Base-by-base conservation (phyloP, 129 eudicot genomes). In the Lactuca saligna region DNA sequence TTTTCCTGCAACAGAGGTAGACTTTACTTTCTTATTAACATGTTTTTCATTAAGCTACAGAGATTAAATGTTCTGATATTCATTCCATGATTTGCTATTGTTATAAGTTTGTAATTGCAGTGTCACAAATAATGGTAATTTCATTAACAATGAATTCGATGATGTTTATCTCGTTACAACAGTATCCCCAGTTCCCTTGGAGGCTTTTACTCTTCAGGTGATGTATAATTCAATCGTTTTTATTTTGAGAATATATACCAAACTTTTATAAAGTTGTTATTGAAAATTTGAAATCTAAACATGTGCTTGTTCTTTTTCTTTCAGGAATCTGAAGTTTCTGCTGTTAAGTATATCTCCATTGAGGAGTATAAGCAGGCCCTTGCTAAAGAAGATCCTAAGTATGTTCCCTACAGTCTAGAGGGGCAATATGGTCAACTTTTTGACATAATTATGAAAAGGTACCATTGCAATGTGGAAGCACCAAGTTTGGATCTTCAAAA, bases 131-230 rank as follows among this genome's bases (percentile, higher is more conserved):
- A 82, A 80, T 16, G 99, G 95, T 25, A 85, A 61, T 16, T 89
- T 80, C 73, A 85, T 89, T 56, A 89, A 93, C 75, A 89, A 93
- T 65, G 99, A 93, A 83, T 93, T 68, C 75, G 78, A 84, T 71
- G 99, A 93, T 80, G 99, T 93, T 50, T 93, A 89, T 83, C 81
- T 93, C 75, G 97, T 93, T 54, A 93, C 97, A 68, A 93, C 95
- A 37, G 20, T 79, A 58, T 79, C 79, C 58, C 99, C 99, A 20
- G 89, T 93, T 65, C 99, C 99, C 11, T 73, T 83, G 82, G 99
- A 93, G 80, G 99, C 99, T 44, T 93, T 89, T 80, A 73, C 87
- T 65, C 97, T 93, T 85, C 99, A 93, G 99, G 99, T 93, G 15
- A 78, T 65, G 57, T 8, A 66, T 56, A 25, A 12, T 33, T 14